Evolutionary conservation across 164 flowering plant genomes (phyloP).

Genomic region (Buxus sempervirens): DNA sequence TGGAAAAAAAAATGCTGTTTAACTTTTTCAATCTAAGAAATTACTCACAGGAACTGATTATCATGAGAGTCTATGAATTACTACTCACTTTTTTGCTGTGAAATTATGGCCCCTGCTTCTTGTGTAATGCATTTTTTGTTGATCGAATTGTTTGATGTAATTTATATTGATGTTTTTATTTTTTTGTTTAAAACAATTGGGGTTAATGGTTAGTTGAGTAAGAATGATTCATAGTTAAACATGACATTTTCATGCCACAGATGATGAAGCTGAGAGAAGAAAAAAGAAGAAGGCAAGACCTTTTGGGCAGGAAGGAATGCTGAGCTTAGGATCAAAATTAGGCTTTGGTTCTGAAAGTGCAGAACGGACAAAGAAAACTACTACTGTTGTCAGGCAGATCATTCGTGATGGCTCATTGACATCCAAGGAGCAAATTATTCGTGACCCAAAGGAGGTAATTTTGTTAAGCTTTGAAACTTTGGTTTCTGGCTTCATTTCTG

Average conservation of each 20-base stretch:
- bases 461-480: background rate
- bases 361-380: conserved; percentile 38
- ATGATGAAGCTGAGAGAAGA: conserved; percentile 61
- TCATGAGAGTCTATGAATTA: background rate
- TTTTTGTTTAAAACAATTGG: no score
- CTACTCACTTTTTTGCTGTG: background rate
- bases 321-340: conserved; percentile 23
- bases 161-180: no score
- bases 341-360: conserved; percentile 35
- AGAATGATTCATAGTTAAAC: background rate
- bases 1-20: no score
- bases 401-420: conserved; percentile 36
- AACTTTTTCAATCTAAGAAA: no score
- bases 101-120: no score
- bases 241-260: conserved; percentile 34
- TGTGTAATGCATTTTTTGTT: no score
- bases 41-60: background rate
- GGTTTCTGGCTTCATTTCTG: background rate
- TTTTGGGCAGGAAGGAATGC: conserved; percentile 26
- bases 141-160: no score
- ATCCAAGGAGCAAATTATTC: conserved; percentile 28
- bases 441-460: conserved; percentile 44
- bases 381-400: conserved; percentile 28
- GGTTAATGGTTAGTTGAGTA: no score
- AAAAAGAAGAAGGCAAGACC: conserved; percentile 60